Evolutionary conservation across 495 filamentous ascomycete genomes (phyloP).

Genomic region (Penicillium atrosanguineum): DNA sequence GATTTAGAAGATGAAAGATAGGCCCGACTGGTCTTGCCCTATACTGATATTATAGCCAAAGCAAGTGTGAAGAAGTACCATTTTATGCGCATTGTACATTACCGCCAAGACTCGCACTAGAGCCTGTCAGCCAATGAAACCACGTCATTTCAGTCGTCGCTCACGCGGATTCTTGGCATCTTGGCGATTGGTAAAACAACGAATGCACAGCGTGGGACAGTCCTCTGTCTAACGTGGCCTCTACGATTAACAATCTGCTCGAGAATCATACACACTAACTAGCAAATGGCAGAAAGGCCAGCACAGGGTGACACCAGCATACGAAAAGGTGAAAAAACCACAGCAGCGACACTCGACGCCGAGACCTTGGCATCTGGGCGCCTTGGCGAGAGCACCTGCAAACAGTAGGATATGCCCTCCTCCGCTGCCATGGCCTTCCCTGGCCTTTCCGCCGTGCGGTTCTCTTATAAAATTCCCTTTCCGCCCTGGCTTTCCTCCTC

Average conservation of each 20-base stretch:
- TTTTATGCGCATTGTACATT: neutral
- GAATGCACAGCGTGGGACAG: neutral
- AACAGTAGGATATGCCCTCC: conserved; percentile 24
- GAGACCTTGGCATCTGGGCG: conserved; percentile 48
- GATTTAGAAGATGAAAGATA: neutral
- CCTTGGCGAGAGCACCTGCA: conserved; percentile 39
- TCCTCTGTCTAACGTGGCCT: neutral
- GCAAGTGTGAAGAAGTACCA: too few species aligned
- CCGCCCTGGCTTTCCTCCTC: conserved; percentile 15
- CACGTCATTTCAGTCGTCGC: neutral
- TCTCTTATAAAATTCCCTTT: conserved; percentile 34
- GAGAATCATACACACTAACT: neutral
- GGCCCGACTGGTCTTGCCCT: too few species aligned
- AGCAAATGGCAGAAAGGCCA: neutral
- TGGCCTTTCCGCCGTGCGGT: conserved; percentile 33
- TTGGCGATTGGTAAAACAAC: neutral
- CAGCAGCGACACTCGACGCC: conserved; percentile 27
- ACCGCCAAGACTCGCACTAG: neutral
- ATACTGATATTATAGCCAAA: neutral
- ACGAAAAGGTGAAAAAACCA: neutral
- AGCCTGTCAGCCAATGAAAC: neutral
- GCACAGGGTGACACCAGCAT: neutral
- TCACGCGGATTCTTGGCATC: neutral
- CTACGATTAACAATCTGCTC: neutral
- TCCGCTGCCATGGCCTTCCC: conserved; percentile 34